Evolutionary conservation across 208 protist species (phyloP).

Genomic region (Wallacemonas sp.): DNA sequence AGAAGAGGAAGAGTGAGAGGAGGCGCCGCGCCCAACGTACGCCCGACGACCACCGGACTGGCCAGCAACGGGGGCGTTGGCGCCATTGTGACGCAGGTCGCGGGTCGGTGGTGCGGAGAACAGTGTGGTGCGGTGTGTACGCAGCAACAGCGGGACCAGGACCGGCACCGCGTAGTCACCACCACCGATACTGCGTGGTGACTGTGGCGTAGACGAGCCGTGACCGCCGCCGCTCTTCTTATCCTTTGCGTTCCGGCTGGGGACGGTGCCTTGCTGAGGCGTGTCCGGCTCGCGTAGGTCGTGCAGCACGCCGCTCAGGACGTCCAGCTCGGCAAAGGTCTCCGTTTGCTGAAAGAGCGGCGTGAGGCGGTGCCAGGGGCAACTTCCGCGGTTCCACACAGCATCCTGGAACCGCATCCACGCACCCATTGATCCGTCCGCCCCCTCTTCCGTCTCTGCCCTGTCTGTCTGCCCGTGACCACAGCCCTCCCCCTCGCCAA

Average conservation of each 20-base stretch:
- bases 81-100: not conserved
- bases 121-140: slow-evolving; percentile 3
- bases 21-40: too few relatives aligned
- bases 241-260: too few relatives aligned
- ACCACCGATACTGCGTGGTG: not conserved
- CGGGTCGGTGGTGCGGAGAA: not conserved
- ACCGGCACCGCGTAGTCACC: not conserved
- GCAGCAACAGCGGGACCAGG: slow-evolving; percentile 1
- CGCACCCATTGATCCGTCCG: not conserved
- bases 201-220: not conserved
- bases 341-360: not conserved
- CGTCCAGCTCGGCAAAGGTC: not conserved
- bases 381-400: slow-evolving; percentile 7
- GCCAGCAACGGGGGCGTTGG: too few relatives aligned
- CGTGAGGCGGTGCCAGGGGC: slow-evolving; percentile 9
- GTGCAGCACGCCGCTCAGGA: not conserved
- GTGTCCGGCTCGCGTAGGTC: not conserved
- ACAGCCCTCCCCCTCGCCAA: not conserved
- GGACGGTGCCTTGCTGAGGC: not conserved
- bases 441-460: not conserved
- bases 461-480: not conserved
- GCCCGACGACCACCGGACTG: too few relatives aligned
- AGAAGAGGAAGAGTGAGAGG: too few relatives aligned
- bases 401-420: not conserved
- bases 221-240: not conserved